phyloP scores from a whole-genome alignment of 2,329 filamentous ascomycete genomes.

The Aphanocladium album region DNA sequence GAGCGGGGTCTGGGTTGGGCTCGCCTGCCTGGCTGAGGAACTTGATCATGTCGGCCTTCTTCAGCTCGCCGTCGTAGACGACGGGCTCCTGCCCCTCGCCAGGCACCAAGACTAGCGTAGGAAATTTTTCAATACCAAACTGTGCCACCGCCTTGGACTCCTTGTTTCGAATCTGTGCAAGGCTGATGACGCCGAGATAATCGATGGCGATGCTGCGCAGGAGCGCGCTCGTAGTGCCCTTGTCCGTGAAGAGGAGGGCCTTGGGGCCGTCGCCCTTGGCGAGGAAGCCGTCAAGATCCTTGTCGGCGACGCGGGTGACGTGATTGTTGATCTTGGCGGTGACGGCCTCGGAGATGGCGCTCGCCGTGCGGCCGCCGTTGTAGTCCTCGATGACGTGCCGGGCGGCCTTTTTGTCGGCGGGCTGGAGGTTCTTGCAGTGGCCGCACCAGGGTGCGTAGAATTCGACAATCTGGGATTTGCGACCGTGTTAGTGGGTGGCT shows the following conservation, averaged over 20 bases:
- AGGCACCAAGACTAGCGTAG: conserved; percentile 74
- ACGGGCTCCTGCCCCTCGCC: conserved; percentile 63
- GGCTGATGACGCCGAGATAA: conserved; percentile 71
- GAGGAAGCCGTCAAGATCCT: conserved; percentile 72
- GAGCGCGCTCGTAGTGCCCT: conserved; percentile 79
- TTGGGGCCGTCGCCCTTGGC: conserved; percentile 64
- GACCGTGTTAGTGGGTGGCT: neutral
- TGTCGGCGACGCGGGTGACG: conserved; percentile 75
- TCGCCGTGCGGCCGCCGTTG: conserved; percentile 75
- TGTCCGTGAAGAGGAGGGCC: conserved; percentile 88
- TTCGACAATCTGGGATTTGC: conserved; percentile 53
- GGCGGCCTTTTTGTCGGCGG: conserved; percentile 90
- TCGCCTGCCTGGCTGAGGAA: conserved; percentile 76
- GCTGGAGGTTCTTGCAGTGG: conserved; percentile 93
- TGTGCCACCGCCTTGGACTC: conserved; percentile 65
- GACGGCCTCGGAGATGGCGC: conserved; percentile 80
- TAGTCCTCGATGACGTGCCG: conserved; percentile 91
- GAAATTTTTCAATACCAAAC: conserved; percentile 74
- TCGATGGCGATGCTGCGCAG: conserved; percentile 85
- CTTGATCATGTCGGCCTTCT: conserved; percentile 73
- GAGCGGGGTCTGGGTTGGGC: conserved; percentile 69
- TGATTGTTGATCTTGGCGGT: conserved; percentile 87
- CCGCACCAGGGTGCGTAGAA: conserved; percentile 99
- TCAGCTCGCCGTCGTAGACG: conserved; percentile 75
- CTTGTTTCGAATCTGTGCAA: conserved; percentile 81